Conservation (phyloP, 2,329 filamentous ascomycete genomes). For the Stagonosporopsis cucurbitacearum region DNA sequence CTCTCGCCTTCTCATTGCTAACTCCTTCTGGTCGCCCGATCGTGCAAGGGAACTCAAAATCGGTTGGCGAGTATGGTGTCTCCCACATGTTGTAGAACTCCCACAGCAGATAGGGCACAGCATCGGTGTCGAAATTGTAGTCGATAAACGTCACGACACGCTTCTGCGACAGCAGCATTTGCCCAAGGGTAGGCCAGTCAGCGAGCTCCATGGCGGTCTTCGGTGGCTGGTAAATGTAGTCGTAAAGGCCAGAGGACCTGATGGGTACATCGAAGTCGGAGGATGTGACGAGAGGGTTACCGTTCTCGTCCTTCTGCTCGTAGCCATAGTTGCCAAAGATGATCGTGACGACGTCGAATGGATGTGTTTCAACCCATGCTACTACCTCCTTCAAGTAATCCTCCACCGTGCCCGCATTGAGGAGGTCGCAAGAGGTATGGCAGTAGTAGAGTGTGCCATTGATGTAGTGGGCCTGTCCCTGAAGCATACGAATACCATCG, state of each 20-base stretch:
- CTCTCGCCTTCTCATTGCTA: constrained; percentile 55
- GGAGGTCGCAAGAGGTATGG: constrained; percentile 83
- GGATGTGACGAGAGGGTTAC: constrained; percentile 64
- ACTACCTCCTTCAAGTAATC: constrained; percentile 74
- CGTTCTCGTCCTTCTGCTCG: constrained; percentile 32
- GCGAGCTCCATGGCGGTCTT: constrained; percentile 75
- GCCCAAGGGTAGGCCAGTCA: constrained; percentile 85
- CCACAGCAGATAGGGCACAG: constrained; percentile 84
- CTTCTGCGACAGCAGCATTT: constrained; percentile 54
- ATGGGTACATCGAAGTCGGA: constrained; percentile 72
- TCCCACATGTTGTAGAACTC: constrained; percentile 93
- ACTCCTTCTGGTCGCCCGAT: constrained; percentile 78
- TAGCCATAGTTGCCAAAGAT: constrained; percentile 78
- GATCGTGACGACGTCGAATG: constrained; percentile 89
- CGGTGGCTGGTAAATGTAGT: constrained; percentile 77
- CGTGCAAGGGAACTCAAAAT: constrained; percentile 76
- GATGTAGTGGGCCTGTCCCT: constrained; percentile 65
- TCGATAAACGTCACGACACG: constrained; percentile 51
- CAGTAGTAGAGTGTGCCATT: constrained; percentile 77
- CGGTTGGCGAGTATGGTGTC: constrained; percentile 80
- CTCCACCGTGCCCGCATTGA: constrained; percentile 82
- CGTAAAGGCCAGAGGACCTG: constrained; percentile 72
- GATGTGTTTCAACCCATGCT: constrained; percentile 76
- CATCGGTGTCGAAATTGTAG: constrained; percentile 71
- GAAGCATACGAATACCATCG: constrained; percentile 55